Conservation (phyloP, 2,329 filamentous ascomycete genomes). For the Nothophaeocryptopus gaeumannii region DNA sequence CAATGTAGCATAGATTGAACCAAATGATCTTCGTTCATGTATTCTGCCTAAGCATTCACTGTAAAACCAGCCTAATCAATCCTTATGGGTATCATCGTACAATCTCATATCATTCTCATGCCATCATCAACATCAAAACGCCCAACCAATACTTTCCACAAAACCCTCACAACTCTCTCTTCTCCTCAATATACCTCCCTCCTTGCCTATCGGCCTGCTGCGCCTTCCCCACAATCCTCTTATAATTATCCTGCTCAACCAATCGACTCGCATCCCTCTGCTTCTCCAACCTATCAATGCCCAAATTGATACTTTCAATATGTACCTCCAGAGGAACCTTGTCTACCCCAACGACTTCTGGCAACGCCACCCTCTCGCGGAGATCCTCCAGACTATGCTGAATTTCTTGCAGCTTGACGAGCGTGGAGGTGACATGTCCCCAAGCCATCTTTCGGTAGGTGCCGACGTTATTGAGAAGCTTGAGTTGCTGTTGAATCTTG, state of each 20-base stretch:
- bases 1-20: too few species aligned
- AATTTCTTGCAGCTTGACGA: constrained; percentile 73
- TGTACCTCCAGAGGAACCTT: constrained; percentile 67
- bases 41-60: too few species aligned
- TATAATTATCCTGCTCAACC: constrained; percentile 30
- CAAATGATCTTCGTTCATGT: too few species aligned
- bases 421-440: constrained; percentile 64
- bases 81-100: constrained; percentile 15
- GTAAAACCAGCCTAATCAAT: neutral
- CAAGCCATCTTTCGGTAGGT: constrained; percentile 64
- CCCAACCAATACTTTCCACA: neutral
- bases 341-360: constrained; percentile 57
- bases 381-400: constrained; percentile 68
- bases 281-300: constrained; percentile 67
- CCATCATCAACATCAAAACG: constrained; percentile 1
- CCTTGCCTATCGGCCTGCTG: constrained; percentile 21
- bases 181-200: constrained; percentile 21
- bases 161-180: constrained; percentile 6
- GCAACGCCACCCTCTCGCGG: constrained; percentile 65
- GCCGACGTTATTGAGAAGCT: constrained; percentile 64
- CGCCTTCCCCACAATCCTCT: constrained; percentile 22
- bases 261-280: constrained; percentile 53
- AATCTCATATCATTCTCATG: constrained; percentile 5
- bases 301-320: constrained; percentile 69
- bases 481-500: constrained; percentile 62